These are phyloP conservation scores for Nicotiana obtusifolia DNA, from an alignment of 257 asterid species.

Conservation along the genomic window DNA sequence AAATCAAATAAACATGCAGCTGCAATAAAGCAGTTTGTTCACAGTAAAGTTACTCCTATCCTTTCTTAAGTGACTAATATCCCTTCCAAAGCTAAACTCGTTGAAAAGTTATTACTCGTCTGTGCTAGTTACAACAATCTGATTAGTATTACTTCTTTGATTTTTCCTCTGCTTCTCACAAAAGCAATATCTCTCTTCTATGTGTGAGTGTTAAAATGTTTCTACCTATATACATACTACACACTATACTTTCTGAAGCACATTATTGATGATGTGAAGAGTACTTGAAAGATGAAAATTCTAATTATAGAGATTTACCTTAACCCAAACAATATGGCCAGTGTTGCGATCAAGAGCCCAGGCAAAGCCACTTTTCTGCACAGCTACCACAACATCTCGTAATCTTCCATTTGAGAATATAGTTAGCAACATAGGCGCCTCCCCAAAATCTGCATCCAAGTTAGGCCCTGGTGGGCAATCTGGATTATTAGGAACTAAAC, in stretches of 20 bases:
- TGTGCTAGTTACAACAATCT: too few species aligned
- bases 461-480: conserved; percentile 75
- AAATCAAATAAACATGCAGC: too few species aligned
- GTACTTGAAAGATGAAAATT: background rate
- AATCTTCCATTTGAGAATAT: conserved; percentile 23
- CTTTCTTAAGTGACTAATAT: too few species aligned
- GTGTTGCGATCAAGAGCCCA: conserved; percentile 60
- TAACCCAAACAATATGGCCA: conserved; percentile 48
- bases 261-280: background rate
- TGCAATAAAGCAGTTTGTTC: too few species aligned
- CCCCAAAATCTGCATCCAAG: conserved; percentile 76
- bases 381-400: conserved; percentile 60
- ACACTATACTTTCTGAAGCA: background rate
- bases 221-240: background rate
- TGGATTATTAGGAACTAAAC: conserved; percentile 55
- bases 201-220: background rate
- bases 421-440: conserved; percentile 66
- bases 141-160: background rate
- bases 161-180: background rate
- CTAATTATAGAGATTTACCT: conserved; percentile 16
- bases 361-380: conserved; percentile 69
- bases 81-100: too few species aligned
- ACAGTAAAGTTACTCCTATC: too few species aligned
- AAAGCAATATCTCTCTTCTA: background rate
- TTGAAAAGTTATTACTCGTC: too few species aligned